A percentile compares a stretch with the other conserved stretches of the same genome.
Conservation (phyloP, 192 early-diverging fungal genomes). For the Cetraspora pellucida region DNA sequence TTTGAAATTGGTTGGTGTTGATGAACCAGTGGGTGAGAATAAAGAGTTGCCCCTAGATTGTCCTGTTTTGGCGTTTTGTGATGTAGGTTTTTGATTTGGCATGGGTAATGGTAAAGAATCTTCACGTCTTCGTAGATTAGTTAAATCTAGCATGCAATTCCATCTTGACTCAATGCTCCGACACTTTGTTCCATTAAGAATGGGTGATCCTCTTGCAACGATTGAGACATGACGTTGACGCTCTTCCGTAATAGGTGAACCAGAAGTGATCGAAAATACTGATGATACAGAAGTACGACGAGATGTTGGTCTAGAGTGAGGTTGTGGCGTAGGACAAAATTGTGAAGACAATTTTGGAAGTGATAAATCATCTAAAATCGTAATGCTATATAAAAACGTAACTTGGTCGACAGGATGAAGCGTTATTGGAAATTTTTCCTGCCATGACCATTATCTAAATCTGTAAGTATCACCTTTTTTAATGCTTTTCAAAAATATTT, state of each 20-base stretch:
- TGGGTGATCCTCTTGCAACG: conserved; percentile 52
- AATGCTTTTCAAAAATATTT: neutral
- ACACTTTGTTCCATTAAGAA: conserved; percentile 49
- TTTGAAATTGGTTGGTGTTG: conserved; percentile 35
- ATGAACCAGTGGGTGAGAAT: conserved; percentile 21
- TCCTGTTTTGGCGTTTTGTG: neutral
- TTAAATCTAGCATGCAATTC: conserved; percentile 62
- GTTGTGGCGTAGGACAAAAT: conserved; percentile 8
- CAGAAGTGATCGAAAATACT: conserved; percentile 5
- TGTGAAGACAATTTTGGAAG: conserved; percentile 20
- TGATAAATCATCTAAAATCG: conserved; percentile 52
- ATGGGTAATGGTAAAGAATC: conserved; percentile 15
- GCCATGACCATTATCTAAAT: neutral
- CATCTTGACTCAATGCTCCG: conserved; percentile 57
- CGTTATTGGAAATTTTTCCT: conserved; percentile 47
- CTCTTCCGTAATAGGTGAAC: conserved; percentile 25
- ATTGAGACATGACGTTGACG: conserved; percentile 55
- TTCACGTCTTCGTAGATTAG: conserved; percentile 44
- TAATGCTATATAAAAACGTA: conserved; percentile 59
- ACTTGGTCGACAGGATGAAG: conserved; percentile 58
- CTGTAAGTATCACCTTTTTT: neutral
- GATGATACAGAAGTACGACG: conserved; percentile 30
- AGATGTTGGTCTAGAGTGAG: neutral
- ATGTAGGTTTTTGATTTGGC: conserved; percentile 15
- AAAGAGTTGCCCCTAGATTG: conserved; percentile 1